These are phyloP conservation scores for Alnus rubra DNA, from an alignment of 306 rosid genomes.

Conservation along the genomic window DNA sequence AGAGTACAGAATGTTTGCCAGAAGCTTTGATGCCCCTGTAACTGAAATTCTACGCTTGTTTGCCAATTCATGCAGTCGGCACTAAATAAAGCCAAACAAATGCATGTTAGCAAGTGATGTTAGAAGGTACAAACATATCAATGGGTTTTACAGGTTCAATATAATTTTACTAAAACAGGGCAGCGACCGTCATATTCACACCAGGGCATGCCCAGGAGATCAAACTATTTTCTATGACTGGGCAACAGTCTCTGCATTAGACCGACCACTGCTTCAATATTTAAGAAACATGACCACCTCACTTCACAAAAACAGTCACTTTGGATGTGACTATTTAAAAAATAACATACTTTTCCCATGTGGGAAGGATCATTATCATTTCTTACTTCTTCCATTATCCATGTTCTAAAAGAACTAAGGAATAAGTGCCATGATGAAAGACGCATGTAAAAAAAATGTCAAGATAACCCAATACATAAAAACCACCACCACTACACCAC, in stretches of 20 bases:
- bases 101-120: constrained; percentile 9
- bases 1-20: constrained; percentile 93
- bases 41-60: constrained; percentile 93
- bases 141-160: neutral
- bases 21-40: constrained; percentile 91
- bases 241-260: neutral
- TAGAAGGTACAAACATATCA: constrained; percentile 5
- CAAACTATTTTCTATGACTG: neutral
- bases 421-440: neutral
- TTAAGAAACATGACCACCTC: neutral
- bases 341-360: neutral
- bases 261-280: neutral
- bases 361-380: neutral
- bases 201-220: neutral
- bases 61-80: constrained; percentile 88
- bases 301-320: neutral
- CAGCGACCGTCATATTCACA: neutral
- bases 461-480: neutral
- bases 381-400: neutral
- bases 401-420: neutral
- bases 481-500: neutral
- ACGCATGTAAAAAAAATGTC: neutral
- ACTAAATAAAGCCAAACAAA: constrained; percentile 37
- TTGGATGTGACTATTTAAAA: neutral
- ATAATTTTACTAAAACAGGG: neutral